Evolutionary conservation across 352 stramenopile genomes (phyloP).

Genomic region (Phytophthora capsici): DNA sequence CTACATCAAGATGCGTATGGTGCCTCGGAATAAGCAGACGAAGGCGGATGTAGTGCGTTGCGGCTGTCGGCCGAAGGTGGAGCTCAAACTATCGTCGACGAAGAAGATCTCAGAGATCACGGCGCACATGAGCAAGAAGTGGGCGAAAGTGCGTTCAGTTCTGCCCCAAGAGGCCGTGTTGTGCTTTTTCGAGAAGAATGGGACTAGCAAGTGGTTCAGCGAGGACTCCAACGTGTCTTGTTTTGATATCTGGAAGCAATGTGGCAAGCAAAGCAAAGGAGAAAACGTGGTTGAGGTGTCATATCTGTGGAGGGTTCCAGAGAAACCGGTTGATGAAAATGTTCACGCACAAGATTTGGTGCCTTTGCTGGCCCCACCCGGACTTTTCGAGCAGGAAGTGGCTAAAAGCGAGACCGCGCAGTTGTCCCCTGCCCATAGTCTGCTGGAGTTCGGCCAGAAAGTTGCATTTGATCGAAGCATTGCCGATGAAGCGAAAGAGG

Average conservation of each 20-base stretch:
- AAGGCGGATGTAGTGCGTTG: slow-evolving; percentile 50
- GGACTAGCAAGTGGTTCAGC: slow-evolving; percentile 50
- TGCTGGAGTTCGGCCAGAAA: slow-evolving; percentile 53
- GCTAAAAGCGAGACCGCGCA: slow-evolving; percentile 27
- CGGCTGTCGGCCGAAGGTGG: slow-evolving; percentile 77
- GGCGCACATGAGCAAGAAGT: slow-evolving; percentile 83
- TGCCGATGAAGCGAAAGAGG: slow-evolving; percentile 23
- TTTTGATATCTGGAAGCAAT: slow-evolving; percentile 77
- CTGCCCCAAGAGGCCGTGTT: slow-evolving; percentile 41
- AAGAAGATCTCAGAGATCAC: slow-evolving; percentile 82
- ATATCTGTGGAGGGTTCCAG: slow-evolving; percentile 56
- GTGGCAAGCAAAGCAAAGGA: slow-evolving; percentile 60
- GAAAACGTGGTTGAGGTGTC: slow-evolving; percentile 80
- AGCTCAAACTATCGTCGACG: slow-evolving; percentile 80
- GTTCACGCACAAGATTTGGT: slow-evolving; percentile 23
- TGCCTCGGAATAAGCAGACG: slow-evolving; percentile 70
- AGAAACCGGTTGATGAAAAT: slow-evolving; percentile 12
- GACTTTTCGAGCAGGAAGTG: slow-evolving; percentile 35
- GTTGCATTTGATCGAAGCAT: slow-evolving; percentile 52
- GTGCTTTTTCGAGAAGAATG: slow-evolving; percentile 65
- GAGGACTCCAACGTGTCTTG: slow-evolving; percentile 59
- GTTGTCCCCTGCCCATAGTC: slow-evolving; percentile 30
- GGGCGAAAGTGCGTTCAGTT: slow-evolving; percentile 49
- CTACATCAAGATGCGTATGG: slow-evolving; percentile 86
- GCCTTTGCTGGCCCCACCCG: slow-evolving; percentile 26